These are phyloP conservation scores for Stephania cephalantha DNA, from an alignment of 164 flowering plant species.

Conservation along the genomic window DNA sequence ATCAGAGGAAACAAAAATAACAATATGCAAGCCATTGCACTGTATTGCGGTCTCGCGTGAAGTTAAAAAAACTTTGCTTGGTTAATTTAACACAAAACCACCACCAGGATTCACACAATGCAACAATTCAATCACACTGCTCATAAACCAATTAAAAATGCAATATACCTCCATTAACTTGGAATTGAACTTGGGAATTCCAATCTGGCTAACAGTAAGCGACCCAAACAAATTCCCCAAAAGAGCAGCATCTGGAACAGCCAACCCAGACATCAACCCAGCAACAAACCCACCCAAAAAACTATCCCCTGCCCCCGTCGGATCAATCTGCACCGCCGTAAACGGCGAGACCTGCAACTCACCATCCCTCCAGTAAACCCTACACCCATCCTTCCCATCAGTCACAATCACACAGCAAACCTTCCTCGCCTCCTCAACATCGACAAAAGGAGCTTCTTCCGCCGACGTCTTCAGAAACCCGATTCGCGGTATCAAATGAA, in stretches of 20 bases:
- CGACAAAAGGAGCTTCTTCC: constrained; percentile 69
- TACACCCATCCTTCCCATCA: constrained; percentile 78
- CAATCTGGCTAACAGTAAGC: constrained; percentile 70
- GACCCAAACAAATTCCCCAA: constrained; percentile 94
- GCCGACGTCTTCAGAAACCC: constrained; percentile 77
- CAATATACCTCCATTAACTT: constrained; percentile 57
- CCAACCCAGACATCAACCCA: constrained; percentile 57
- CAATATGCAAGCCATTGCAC: neutral
- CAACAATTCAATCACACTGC: no score
- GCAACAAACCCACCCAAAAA: constrained; percentile 81
- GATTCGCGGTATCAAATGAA: constrained; percentile 52
- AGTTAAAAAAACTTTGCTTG: neutral
- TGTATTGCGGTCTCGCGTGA: neutral
- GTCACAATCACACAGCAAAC: constrained; percentile 86
- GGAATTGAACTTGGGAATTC: constrained; percentile 60
- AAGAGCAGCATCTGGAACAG: constrained; percentile 81
- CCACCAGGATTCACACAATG: no score
- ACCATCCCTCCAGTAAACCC: constrained; percentile 47
- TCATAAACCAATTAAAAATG: no score
- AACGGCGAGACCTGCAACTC: constrained; percentile 61
- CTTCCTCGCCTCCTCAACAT: constrained; percentile 66
- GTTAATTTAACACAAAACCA: neutral
- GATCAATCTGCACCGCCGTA: constrained; percentile 67
- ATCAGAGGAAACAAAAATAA: neutral
- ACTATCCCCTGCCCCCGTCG: constrained; percentile 97